Percentiles rank a stretch among this genome's conserved stretches.
Conservation (phyloP, 2,329 filamentous ascomycete genomes). For the Epichloe uncinata region DNA sequence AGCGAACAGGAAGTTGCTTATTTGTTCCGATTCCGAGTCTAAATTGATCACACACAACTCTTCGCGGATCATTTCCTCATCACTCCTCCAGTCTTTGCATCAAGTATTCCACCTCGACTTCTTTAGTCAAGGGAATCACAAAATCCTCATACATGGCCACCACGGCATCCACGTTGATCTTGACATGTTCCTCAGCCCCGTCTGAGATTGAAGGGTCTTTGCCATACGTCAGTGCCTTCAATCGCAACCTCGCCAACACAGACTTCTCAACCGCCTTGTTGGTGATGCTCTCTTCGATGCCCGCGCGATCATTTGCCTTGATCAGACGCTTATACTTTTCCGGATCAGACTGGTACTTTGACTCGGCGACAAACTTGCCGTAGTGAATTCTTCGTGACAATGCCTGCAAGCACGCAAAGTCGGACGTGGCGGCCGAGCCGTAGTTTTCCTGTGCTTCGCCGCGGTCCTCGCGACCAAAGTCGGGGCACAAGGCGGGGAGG, state of each 20-base stretch:
- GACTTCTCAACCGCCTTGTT: slow-evolving; percentile 80
- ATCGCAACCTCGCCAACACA: slow-evolving; percentile 70
- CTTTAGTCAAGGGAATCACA: slow-evolving; percentile 95
- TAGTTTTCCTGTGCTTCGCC: slow-evolving; percentile 90
- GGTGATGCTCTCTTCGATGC: slow-evolving; percentile 82
- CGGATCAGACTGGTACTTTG: slow-evolving; percentile 76
- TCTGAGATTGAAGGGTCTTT: slow-evolving; percentile 62
- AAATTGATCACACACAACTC: not conserved
- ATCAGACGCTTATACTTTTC: slow-evolving; percentile 75
- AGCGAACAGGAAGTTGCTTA: too few species aligned
- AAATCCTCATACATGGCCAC: slow-evolving; percentile 82
- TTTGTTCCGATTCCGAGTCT: too few species aligned
- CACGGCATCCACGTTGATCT: slow-evolving; percentile 88
- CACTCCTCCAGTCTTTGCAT: slow-evolving; percentile 67
- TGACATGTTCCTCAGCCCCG: slow-evolving; percentile 43
- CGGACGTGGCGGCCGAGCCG: slow-evolving; percentile 79
- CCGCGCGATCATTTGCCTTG: slow-evolving; percentile 61
- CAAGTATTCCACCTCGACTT: slow-evolving; percentile 94
- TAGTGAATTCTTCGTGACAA: slow-evolving; percentile 88
- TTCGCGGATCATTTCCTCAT: not conserved
- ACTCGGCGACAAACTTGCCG: slow-evolving; percentile 95
- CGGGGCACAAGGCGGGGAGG: slow-evolving; percentile 69
- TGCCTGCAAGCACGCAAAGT: slow-evolving; percentile 82
- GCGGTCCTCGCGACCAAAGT: slow-evolving; percentile 61
- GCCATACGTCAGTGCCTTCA: slow-evolving; percentile 90